Evolutionary conservation across 495 filamentous ascomycete genomes (phyloP).

Genomic region (Tuber magnatum): DNA sequence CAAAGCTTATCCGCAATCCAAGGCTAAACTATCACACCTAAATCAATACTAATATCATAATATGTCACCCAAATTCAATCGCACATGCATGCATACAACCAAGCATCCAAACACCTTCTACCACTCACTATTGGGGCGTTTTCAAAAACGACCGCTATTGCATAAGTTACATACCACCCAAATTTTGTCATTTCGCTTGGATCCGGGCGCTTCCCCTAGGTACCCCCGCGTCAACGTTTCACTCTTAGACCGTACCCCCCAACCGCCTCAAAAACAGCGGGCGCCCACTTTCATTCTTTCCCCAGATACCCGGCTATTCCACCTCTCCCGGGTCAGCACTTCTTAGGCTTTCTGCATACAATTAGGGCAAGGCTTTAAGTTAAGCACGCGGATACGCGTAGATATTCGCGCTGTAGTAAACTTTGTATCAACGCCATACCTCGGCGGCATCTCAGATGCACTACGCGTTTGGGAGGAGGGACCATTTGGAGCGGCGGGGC

Average conservation of each 20-base stretch:
- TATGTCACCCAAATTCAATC: no score
- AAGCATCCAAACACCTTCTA: background rate
- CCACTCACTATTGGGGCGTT: background rate
- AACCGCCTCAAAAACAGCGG: background rate
- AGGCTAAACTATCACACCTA: background rate
- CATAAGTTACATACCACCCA: background rate
- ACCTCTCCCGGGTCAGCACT: background rate
- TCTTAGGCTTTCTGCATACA: background rate
- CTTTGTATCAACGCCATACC: background rate
- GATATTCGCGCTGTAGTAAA: background rate
- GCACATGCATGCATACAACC: background rate
- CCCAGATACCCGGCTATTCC: background rate
- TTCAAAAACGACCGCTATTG: background rate
- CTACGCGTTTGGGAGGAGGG: background rate
- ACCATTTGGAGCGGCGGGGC: background rate
- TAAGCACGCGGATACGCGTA: background rate
- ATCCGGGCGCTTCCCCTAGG: background rate
- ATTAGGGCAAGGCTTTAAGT: background rate
- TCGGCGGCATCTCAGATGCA: background rate
- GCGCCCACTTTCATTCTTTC: background rate
- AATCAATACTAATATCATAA: no score
- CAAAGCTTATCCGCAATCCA: background rate
- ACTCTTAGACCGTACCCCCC: background rate
- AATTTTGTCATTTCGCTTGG: background rate
- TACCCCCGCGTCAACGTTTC: no score